Percentiles rank a stretch among this genome's conserved stretches.
Conservation (phyloP, 202 grass and related monocot species). For the Zizania palustris region DNA sequence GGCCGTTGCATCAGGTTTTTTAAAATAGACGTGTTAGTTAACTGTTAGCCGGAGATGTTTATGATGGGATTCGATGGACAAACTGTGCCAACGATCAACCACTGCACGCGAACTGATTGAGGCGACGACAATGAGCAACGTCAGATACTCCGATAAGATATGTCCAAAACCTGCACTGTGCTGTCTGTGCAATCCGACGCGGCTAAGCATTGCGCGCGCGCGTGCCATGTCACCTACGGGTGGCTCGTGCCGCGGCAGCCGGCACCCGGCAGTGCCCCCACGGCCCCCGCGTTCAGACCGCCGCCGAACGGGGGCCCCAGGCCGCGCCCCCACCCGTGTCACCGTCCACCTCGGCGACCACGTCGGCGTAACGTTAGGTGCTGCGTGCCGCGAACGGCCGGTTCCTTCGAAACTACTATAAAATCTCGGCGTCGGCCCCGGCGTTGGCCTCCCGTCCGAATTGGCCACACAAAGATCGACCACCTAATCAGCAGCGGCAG, state of each 20-base stretch:
- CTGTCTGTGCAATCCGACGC: not conserved
- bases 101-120: not conserved
- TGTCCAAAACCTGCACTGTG: no score
- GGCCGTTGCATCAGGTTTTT: not conserved
- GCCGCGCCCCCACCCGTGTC: not conserved
- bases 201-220: slow-evolving; percentile 17
- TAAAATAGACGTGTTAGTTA: not conserved
- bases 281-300: slow-evolving; percentile 45
- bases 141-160: no score
- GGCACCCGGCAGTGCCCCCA: no score
- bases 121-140: not conserved
- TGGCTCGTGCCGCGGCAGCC: slow-evolving; percentile 29
- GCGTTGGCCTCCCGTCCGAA: not conserved
- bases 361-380: slow-evolving; percentile 16
- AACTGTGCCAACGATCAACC: not conserved
- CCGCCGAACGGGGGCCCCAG: not conserved
- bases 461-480: slow-evolving; percentile 5
- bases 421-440: not conserved
- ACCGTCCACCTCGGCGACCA: slow-evolving; percentile 35
- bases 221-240: not conserved
- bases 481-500: not conserved
- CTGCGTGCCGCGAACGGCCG: not conserved
- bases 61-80: not conserved
- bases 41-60: not conserved
- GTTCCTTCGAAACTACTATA: slow-evolving; percentile 40